Evolutionary conservation across 768 basidiomycete species (phyloP).

Genomic region (Podaxis carcinomalis): DNA sequence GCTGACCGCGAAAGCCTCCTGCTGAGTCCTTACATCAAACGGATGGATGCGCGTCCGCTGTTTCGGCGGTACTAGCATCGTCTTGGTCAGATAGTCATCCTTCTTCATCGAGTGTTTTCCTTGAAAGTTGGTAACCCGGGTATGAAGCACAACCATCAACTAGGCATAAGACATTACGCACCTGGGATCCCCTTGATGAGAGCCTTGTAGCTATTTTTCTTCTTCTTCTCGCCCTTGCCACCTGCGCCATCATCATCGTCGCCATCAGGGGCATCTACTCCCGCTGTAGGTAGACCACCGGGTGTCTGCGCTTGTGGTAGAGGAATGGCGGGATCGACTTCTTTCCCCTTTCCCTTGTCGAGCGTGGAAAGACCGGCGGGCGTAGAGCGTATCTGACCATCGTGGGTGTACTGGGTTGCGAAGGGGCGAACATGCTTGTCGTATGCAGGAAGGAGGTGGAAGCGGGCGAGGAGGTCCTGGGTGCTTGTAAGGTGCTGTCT

Average conservation of each 20-base stretch:
- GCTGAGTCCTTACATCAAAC: constrained; percentile 65
- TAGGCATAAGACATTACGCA: constrained; percentile 27
- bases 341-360: constrained; percentile 52
- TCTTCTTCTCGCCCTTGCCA: constrained; percentile 63
- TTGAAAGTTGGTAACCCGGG: constrained; percentile 20
- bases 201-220: constrained; percentile 73
- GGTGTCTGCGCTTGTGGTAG: constrained; percentile 12
- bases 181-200: constrained; percentile 74
- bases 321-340: constrained; percentile 23
- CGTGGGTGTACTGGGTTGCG: constrained; percentile 8
- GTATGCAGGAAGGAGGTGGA: constrained; percentile 69
- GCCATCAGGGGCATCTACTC: constrained; percentile 33
- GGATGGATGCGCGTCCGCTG: constrained; percentile 57
- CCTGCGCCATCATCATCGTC: constrained; percentile 53
- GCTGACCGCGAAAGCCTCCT: constrained; percentile 70
- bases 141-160: constrained; percentile 9
- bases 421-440: constrained; percentile 72
- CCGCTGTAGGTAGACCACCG: constrained; percentile 25
- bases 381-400: constrained; percentile 7
- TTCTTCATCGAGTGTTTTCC: constrained; percentile 82
- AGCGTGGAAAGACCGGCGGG: constrained; percentile 7
- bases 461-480: constrained; percentile 72
- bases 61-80: constrained; percentile 68
- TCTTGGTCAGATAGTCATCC: constrained; percentile 63
- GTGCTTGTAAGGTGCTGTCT: constrained; percentile 63